Conservation (phyloP, 2,329 filamentous ascomycete species). For the Sporothrix schenckii region DNA sequence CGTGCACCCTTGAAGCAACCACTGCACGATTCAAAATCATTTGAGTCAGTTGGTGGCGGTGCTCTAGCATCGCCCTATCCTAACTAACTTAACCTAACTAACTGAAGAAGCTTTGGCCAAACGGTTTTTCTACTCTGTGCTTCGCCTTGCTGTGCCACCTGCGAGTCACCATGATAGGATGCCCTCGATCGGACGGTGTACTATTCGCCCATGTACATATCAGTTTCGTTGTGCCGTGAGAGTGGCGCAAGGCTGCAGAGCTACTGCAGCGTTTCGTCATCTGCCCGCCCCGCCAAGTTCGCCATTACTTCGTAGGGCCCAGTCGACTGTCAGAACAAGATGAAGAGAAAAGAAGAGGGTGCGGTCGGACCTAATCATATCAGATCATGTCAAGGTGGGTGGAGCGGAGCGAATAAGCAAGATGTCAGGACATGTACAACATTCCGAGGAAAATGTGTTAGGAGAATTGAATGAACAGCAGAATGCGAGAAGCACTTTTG, state of each 20-base stretch:
- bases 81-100: no score
- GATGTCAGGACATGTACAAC: not conserved
- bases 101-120: not conserved
- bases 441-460: not conserved
- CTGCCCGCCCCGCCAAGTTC: constrained; percentile 5
- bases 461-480: not conserved
- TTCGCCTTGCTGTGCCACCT: not conserved
- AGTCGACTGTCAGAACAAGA: not conserved
- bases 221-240: not conserved
- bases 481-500: no score
- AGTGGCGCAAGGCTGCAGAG: constrained; percentile 23
- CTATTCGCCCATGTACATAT: no score
- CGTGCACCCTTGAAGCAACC: not conserved
- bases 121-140: not conserved
- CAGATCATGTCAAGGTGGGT: not conserved
- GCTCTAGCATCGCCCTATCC: not conserved
- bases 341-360: not conserved
- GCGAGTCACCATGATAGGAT: not conserved
- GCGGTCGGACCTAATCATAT: not conserved
- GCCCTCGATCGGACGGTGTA: no score
- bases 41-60: not conserved
- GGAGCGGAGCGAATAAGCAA: not conserved
- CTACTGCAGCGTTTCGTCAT: constrained; percentile 26
- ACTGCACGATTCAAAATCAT: not conserved
- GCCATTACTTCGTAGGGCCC: not conserved